Evolutionary conservation across 1,284 basidiomycete genomes (phyloP).

Genomic region (Moesziomyces parantarcticus): DNA sequence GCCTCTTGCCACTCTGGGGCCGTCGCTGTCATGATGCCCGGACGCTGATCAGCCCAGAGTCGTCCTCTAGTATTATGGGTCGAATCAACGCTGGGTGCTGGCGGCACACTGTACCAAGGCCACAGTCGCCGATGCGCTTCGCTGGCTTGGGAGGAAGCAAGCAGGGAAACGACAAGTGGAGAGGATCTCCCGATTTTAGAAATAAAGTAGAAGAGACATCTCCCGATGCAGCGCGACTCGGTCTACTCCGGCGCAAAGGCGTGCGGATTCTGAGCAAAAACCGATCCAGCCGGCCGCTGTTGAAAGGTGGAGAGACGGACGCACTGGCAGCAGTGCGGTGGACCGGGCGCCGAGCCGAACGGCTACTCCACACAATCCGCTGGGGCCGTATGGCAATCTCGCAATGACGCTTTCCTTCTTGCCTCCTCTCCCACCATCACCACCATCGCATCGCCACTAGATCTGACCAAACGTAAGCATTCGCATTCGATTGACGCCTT

Average conservation of each 20-base stretch:
- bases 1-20: too few species aligned
- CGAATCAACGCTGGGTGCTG: too few species aligned
- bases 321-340: not conserved
- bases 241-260: slow-evolving; percentile 40
- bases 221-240: slow-evolving; percentile 6
- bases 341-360: not conserved
- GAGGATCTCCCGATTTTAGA: too few species aligned
- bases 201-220: not conserved
- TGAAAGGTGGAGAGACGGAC: slow-evolving; percentile 29
- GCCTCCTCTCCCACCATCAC: not conserved
- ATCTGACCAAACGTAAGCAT: too few species aligned
- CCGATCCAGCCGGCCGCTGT: slow-evolving; percentile 31
- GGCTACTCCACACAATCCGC: slow-evolving; percentile 25
- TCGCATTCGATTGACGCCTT: too few species aligned
- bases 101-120: too few species aligned
- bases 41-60: too few species aligned
- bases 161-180: too few species aligned
- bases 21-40: too few species aligned
- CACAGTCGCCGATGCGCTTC: too few species aligned
- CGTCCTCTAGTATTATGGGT: too few species aligned
- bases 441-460: not conserved
- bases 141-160: too few species aligned
- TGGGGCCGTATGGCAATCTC: not conserved
- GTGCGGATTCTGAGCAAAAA: slow-evolving; percentile 9
- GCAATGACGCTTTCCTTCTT: not conserved